Conservation (phyloP, 2,329 filamentous ascomycete genomes). For the Corynespora cassiicola region DNA sequence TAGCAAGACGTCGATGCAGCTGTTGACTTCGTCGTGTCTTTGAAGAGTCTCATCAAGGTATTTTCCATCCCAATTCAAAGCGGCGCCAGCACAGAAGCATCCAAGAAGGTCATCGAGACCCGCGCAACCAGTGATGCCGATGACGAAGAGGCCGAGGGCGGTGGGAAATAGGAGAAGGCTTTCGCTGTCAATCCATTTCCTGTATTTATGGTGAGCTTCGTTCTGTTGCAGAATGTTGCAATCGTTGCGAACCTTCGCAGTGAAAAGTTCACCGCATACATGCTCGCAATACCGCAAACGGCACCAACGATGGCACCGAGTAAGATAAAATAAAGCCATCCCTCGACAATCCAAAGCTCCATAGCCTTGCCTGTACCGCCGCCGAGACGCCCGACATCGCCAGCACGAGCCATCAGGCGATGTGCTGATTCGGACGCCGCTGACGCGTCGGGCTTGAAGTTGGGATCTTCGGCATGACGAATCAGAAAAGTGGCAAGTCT, state of each 20-base stretch:
- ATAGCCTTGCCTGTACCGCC: conserved; percentile 58
- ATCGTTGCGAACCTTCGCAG: conserved; percentile 43
- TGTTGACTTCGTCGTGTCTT: conserved; percentile 26
- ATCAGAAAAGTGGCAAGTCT: conserved; percentile 55
- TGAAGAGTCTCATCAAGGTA: conserved; percentile 60
- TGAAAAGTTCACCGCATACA: conserved; percentile 51
- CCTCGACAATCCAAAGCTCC: conserved; percentile 63
- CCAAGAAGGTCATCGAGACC: conserved; percentile 65
- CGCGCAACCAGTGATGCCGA: conserved; percentile 63
- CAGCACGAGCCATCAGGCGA: conserved; percentile 57
- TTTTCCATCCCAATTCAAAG: conserved; percentile 65
- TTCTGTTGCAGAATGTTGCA: too few relatives aligned
- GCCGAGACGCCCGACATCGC: conserved; percentile 52
- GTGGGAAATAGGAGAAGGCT: conserved; percentile 1
- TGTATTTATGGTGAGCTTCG: neutral
- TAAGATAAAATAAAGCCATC: conserved; percentile 62
- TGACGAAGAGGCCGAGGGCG: conserved; percentile 55
- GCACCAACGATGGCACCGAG: conserved; percentile 60
- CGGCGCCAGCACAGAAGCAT: conserved; percentile 64
- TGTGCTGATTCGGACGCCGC: conserved; percentile 53
- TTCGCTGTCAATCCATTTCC: conserved; percentile 8
- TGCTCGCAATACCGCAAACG: conserved; percentile 54
- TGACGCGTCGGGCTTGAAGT: conserved; percentile 2
- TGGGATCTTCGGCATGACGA: conserved; percentile 52
- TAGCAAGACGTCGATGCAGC: conserved; percentile 60